phyloP scores from a whole-genome alignment of 768 basidiomycete genomes.

The Boletus rubroflammeus region DNA sequence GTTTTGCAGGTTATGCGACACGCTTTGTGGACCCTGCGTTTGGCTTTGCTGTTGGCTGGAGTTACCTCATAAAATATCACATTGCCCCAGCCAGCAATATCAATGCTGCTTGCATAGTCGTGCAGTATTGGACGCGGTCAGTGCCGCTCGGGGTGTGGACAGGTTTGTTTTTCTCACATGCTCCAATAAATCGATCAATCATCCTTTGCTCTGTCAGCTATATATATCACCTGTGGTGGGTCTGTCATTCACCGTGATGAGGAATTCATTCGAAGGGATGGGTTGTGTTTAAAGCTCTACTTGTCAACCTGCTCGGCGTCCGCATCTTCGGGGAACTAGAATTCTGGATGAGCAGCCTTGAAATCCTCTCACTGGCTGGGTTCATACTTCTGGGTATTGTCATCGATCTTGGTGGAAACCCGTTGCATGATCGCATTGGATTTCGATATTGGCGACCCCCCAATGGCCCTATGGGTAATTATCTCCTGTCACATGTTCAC shows the following conservation, averaged over 20 bases:
- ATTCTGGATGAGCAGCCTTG: constrained; percentile 71
- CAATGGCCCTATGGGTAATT: constrained; percentile 55
- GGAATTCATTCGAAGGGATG: not conserved
- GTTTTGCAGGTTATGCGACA: constrained; percentile 57
- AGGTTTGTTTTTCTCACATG: constrained; percentile 4
- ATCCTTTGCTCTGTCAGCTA: not conserved
- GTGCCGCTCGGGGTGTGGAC: constrained; percentile 1
- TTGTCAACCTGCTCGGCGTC: constrained; percentile 59
- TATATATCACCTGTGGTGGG: constrained; percentile 1
- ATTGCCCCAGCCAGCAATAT: constrained; percentile 66
- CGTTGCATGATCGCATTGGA: constrained; percentile 31
- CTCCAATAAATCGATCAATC: not conserved
- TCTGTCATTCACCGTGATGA: not conserved
- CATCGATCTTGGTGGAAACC: constrained; percentile 57
- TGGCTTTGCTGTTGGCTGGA: constrained; percentile 50
- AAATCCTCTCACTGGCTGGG: constrained; percentile 42
- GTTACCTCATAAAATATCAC: constrained; percentile 62
- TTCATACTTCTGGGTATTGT: constrained; percentile 34
- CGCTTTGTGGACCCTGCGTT: constrained; percentile 69
- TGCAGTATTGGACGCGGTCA: constrained; percentile 3
- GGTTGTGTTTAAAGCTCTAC: not conserved
- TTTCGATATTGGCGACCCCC: constrained; percentile 47
- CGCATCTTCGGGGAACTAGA: constrained; percentile 71
- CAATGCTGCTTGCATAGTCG: constrained; percentile 43
- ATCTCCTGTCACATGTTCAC: constrained; percentile 47